Conservation (phyloP, 345 rosid species). For the Cardamine occulta region DNA sequence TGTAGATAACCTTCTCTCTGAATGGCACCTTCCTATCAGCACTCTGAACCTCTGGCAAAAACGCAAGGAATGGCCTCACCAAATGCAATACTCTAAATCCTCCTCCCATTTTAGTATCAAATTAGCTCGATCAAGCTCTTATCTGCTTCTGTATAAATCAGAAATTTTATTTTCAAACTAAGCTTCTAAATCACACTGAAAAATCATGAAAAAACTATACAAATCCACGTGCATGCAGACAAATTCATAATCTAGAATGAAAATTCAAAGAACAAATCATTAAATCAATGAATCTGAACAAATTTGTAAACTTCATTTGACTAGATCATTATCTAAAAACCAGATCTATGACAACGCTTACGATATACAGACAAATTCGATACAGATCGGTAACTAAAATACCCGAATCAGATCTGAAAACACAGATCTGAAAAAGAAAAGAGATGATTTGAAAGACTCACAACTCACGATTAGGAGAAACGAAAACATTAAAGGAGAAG, state of each 20-base stretch:
- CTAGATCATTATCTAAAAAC: background rate
- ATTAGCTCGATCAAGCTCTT: constrained; percentile 19
- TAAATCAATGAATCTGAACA: constrained; percentile 15
- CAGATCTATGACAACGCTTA: constrained; percentile 29
- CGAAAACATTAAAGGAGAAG: background rate
- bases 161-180: background rate
- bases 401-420: constrained; percentile 21
- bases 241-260: constrained; percentile 18
- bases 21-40: constrained; percentile 72
- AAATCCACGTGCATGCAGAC: constrained; percentile 8
- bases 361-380: background rate
- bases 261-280: background rate
- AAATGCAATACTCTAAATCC: constrained; percentile 70
- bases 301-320: background rate
- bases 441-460: constrained; percentile 20
- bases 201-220: background rate
- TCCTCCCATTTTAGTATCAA: constrained; percentile 57
- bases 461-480: constrained; percentile 19
- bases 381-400: background rate
- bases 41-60: constrained; percentile 66
- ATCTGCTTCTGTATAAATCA: constrained; percentile 32
- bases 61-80: constrained; percentile 67
- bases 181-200: background rate
- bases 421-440: constrained; percentile 19
- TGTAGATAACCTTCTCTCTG: constrained; percentile 68